Evolutionary conservation across 1,284 basidiomycete genomes (phyloP), one percentile per base, ranked within the genome.

Genomic region (Stygiomarasmius scandens): DNA sequence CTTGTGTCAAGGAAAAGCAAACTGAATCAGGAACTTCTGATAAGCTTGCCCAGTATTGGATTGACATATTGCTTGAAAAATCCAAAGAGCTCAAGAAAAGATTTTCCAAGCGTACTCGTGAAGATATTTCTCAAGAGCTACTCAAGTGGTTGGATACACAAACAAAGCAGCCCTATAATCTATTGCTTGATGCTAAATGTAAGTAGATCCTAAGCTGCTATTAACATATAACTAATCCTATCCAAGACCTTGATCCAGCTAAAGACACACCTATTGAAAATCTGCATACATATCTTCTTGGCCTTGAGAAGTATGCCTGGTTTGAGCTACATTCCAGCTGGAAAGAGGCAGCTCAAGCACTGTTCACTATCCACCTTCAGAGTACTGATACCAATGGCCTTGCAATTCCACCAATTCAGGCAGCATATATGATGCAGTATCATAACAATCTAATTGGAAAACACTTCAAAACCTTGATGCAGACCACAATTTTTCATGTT

Each of bases 251-350:
- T 22, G 64, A 74, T 53, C 55, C 65, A 9, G 61, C 69, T 58
- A 54, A 59, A 0, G 75, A 78, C 56, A 78, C 73, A 0, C 75
- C 76, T 9, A 64, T 71, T 1, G 75, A 79, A 56, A 67, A 74
- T 19, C 68, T 78, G 1, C 75, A 78, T 52, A 77, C 75, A 2
- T 59, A 69, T 27, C 64, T 76, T 1, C 67, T 78, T 6, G 75
- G 76, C 1, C 50, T 69, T n/a, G 66, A 69, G 5, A 79, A 77
- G 58, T 78, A 78, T 59, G 24, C 70, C 0, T 79, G 76, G 77
- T 65, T 71, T 55, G 52, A 54, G 0, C 62, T 66, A 1, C 58
- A 65, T 52, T 67, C 62, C 19, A 12, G 43, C n/a, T 70, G 67
- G 66, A 62, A 55, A 16, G 47, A 56, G 2, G 59, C 57, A 0